A percentile compares a stretch with the other conserved stretches of the same genome.
These are phyloP conservation scores for Kingdonia uniflora DNA, from an alignment of 164 flowering plant genomes.

Conservation along the genomic window DNA sequence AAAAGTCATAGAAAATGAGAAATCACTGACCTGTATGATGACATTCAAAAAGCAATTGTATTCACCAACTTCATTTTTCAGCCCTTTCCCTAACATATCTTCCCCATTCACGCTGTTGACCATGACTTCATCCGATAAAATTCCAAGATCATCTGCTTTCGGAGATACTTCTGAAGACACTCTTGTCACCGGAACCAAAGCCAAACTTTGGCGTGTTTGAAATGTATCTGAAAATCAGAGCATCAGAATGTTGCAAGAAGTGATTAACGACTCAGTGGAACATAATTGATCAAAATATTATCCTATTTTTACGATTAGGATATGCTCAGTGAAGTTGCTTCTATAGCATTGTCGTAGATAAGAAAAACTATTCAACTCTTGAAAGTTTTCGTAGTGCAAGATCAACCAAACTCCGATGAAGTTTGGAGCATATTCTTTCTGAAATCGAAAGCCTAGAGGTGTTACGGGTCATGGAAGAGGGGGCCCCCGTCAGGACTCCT, in stretches of 20 bases:
- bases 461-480: no score
- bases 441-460: no score
- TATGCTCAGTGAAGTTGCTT: no score
- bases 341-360: no score
- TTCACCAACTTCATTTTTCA: slow-evolving; percentile 93
- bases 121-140: slow-evolving; percentile 19
- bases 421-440: no score
- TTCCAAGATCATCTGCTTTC: slow-evolving; percentile 16
- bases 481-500: no score
- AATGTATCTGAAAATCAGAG: slow-evolving; percentile 35
- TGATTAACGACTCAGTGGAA: not conserved
- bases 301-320: no score
- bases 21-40: slow-evolving; percentile 71
- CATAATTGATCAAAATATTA: no score
- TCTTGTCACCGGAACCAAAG: slow-evolving; percentile 22
- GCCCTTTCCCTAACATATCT: slow-evolving; percentile 59
- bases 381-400: no score
- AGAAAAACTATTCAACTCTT: no score
- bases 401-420: no score
- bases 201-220: slow-evolving; percentile 36
- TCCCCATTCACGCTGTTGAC: slow-evolving; percentile 14
- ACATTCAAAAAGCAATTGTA: slow-evolving; percentile 97
- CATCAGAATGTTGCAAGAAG: slow-evolving; percentile 4
- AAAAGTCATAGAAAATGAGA: not conserved
- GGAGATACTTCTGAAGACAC: slow-evolving; percentile 9